These are phyloP conservation scores for Yarrowia porcina DNA, from an alignment of 805 yeast species.

Conservation along the genomic window DNA sequence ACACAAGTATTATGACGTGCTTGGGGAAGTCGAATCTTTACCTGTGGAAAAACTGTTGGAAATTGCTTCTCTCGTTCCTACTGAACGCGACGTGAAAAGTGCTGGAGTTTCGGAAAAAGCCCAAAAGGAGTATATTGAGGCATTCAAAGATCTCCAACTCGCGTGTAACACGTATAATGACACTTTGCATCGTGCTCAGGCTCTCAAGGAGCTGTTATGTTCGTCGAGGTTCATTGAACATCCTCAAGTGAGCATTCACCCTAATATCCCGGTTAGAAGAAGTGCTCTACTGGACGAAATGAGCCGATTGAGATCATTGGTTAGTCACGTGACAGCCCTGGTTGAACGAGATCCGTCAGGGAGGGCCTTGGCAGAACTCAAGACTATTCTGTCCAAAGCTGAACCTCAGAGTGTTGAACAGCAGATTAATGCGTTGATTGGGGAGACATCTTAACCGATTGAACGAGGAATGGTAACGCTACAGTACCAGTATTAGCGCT, in stretches of 20 bases:
- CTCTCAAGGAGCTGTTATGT: constrained; percentile 4
- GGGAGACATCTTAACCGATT: constrained; percentile 1
- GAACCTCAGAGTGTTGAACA: neutral
- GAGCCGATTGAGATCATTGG: neutral
- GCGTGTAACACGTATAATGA: neutral
- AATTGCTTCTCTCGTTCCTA: neutral
- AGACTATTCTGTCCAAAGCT: neutral
- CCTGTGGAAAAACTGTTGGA: constrained; percentile 1
- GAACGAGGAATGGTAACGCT: no score
- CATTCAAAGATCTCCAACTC: neutral
- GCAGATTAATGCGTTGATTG: neutral
- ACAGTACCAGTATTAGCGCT: no score
- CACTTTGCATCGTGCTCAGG: constrained; percentile 1
- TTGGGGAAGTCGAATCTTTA: neutral
- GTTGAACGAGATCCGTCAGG: constrained; percentile 5
- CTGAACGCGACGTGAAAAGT: constrained; percentile 16
- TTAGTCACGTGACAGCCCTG: neutral
- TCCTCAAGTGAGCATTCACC: neutral
- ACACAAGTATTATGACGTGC: neutral
- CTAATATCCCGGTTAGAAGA: neutral
- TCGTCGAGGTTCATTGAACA: neutral
- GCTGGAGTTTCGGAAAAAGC: neutral
- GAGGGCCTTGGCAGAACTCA: neutral
- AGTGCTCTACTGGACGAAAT: constrained; percentile 9
- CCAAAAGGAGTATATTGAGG: neutral